Evolutionary conservation across 2,329 filamentous ascomycete genomes (phyloP).

Genomic region (Colletotrichum coccodes): DNA sequence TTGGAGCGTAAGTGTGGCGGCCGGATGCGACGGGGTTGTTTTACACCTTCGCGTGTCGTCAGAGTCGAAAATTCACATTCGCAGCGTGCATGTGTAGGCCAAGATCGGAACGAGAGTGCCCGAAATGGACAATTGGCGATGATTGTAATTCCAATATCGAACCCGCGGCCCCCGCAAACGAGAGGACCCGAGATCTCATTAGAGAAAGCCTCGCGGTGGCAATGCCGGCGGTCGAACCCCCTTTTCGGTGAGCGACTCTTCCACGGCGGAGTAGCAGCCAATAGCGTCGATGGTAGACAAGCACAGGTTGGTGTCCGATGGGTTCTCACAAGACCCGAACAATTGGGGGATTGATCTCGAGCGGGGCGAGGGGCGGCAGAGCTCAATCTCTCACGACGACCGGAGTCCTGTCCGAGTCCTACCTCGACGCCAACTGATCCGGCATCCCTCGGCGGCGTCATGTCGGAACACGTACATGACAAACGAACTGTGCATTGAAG

Average conservation of each 20-base stretch:
- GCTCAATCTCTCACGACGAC: background rate
- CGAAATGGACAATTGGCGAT: background rate
- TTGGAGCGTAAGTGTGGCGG: background rate
- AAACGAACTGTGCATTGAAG: constrained; percentile 1
- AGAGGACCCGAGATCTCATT: background rate
- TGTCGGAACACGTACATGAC: background rate
- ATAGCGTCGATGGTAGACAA: background rate
- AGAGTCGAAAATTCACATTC: background rate
- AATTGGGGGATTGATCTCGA: background rate
- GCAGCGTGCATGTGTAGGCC: background rate
- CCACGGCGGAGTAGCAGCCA: too few relatives aligned
- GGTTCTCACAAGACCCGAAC: background rate
- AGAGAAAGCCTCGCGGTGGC: background rate
- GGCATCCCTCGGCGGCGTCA: background rate
- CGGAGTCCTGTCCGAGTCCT: background rate
- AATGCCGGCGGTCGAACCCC: background rate
- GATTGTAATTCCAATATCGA: background rate
- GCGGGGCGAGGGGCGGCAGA: background rate
- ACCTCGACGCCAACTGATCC: background rate
- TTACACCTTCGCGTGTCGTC: background rate
- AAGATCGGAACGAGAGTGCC: background rate
- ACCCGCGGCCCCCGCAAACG: background rate
- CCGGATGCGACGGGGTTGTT: background rate
- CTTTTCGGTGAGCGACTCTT: too few relatives aligned
- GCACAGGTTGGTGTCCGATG: background rate